These are phyloP conservation scores for Smittium mucronatum DNA, from an alignment of 371 early-diverging fungal species.

Conservation along the genomic window DNA sequence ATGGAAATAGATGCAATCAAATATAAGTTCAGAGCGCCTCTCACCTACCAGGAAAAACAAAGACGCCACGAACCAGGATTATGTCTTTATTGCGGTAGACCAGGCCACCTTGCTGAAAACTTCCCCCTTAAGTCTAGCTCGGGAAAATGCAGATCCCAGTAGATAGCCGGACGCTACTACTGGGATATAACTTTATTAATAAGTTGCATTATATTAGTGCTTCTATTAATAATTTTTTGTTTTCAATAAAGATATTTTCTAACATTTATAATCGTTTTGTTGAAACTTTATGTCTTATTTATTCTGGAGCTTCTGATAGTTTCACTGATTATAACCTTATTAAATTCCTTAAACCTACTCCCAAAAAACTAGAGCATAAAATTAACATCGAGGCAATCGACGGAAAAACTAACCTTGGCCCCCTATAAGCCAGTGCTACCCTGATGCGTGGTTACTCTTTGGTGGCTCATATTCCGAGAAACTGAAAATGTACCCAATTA, in stretches of 20 bases:
- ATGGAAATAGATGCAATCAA: slow-evolving; percentile 3
- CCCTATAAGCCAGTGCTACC: background rate
- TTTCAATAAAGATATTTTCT: slow-evolving; percentile 3
- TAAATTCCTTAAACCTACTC: background rate
- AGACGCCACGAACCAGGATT: background rate
- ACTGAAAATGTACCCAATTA: background rate
- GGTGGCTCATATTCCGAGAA: background rate
- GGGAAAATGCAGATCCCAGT: slow-evolving; percentile 1
- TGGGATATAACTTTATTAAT: background rate
- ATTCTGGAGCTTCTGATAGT: background rate
- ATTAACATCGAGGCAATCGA: slow-evolving; percentile 1
- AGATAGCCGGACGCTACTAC: background rate
- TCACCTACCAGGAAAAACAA: background rate
- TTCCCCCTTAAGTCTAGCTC: background rate
- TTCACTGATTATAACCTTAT: background rate
- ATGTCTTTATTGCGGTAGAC: background rate
- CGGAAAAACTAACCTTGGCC: background rate
- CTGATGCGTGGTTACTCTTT: background rate
- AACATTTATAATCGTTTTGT: background rate
- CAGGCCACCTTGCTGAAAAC: background rate
- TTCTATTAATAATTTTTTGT: background rate
- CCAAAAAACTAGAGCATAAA: background rate
- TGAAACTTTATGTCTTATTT: background rate
- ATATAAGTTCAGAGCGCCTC: background rate
- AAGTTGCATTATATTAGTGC: background rate